Evolutionary conservation across 805 yeast species (phyloP), one percentile per base, ranked within the genome.

Genomic region (Wickerhamomyces subpelliculosus): DNA sequence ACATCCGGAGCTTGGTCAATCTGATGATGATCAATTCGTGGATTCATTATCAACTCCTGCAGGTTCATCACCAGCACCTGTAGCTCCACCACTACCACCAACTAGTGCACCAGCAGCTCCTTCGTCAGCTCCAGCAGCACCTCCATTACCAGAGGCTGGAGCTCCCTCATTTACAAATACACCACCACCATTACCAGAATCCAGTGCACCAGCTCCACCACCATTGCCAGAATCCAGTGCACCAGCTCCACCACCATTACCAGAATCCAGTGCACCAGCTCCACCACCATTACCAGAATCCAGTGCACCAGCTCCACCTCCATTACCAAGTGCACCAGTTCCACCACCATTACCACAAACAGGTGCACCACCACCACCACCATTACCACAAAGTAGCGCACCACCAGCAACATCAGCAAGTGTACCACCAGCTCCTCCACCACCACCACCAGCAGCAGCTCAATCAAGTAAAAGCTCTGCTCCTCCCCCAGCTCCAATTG

Each of bases 181-280:
- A 23, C 49, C 54, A 5, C 55, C 67, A 9, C 39, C 54, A 18
- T 39, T 51, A 14, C 55, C 52, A 3, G 41, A 47, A 23, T 40
- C 42, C n/a, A 34, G 54, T 22, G 57, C 64, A 19, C 52, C 52
- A n/a, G 41, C 48, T 5, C 37, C 67, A 16, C 65, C 70, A 5
- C 59, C 70, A 12, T 50, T 67, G 14, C 69, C 68, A 7, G 45
- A 48, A 11, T 39, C 42, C 11, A 22, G 35, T n/a, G 45, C 48
- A 21, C 57, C 60, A 5, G 52, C 62, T 8, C 55, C 64, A 8
- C 60, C 63, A 7, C 51, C 58, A 3, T 50, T 67, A 16, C 69
- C 68, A 7, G 45, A 48, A 11, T 39, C 42, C 11, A 22, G 35
- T n/a, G 45, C 48, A 21, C 57, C 58, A 4, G 47, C 65, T 9